Evolutionary conservation across 164 flowering plant species (phyloP), one percentile per base, ranked within the genome.

Genomic region (Paratinospora sagittata): DNA sequence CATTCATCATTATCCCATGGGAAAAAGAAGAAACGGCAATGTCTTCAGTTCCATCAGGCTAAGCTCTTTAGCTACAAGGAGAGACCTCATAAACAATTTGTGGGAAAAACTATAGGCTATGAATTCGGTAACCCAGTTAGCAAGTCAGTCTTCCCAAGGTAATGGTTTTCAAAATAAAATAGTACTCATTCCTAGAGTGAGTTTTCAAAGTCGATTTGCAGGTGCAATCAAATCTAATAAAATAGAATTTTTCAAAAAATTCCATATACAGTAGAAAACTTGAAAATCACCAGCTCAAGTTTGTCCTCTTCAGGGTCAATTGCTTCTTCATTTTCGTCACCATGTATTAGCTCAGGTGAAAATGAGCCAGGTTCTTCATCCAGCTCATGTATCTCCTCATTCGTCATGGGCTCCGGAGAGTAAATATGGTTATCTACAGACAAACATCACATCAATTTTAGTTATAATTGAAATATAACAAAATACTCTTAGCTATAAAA

Each of bases 231-330:
- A 58, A 67, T 66, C 66, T 37, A 24, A 49, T n/a, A n/a, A n/a
- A n/a, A 12, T 49, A 49, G 57, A 6, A 16, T 5, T 24, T 33
- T n/a, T 21, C 12, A 24, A 36, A n/a, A 24, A 2, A 27, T 14
- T n/a, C 26, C 60, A 27, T 14, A n/a, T n/a, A 6, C 26, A 75
- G 60, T 3, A 66, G n/a, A 43, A 3, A 65, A 39, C 6, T 16
- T 6, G 34, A 13, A 27, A 4, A 26, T 73, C 83, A 94, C 98
- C 92, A 91, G 81, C 66, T 85, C 86, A 71, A 82, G 84, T 81
- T 81, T 87, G 78, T 96, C 99, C 76, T 84, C 91, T 73, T 88
- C 95, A 70, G 99, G 99, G 76, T 96, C 98, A 76, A 96, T 76
- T 30, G 91, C 99, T 76, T 85, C 93, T 78, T 91, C 96, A 72